phyloP scores from a whole-genome alignment of 2,329 filamentous ascomycete genomes.

The Ceratocystis cubensis region DNA sequence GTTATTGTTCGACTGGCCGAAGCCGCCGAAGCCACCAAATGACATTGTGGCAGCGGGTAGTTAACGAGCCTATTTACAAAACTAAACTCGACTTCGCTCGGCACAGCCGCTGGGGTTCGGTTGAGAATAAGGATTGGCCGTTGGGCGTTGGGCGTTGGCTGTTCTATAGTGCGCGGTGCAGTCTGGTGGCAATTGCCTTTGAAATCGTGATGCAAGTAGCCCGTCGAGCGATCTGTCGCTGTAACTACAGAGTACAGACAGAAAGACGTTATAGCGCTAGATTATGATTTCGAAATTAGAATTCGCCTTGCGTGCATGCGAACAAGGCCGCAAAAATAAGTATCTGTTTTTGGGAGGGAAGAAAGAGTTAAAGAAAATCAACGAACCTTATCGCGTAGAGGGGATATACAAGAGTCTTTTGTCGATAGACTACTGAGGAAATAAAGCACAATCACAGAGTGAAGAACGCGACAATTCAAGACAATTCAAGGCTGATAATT shows the following conservation, averaged over 20 bases:
- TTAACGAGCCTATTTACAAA: background rate
- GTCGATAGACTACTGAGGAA: background rate
- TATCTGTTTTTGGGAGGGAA: background rate
- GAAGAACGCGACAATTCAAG: background rate
- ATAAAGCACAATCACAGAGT: background rate
- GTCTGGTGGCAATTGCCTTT: too few relatives aligned
- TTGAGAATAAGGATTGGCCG: too few relatives aligned
- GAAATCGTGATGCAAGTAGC: background rate
- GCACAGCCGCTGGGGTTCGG: background rate
- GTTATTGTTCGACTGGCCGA: constrained; percentile 38
- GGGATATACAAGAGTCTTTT: background rate
- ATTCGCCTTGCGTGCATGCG: background rate
- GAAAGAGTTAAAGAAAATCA: background rate
- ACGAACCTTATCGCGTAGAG: background rate
- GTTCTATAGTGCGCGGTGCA: too few relatives aligned
- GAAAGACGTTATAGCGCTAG: background rate
- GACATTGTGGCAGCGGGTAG: constrained; percentile 34
- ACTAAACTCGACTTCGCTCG: background rate
- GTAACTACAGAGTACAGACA: background rate
- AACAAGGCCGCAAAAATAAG: background rate
- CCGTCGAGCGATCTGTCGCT: background rate
- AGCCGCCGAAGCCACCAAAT: constrained; percentile 40
- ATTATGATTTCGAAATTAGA: background rate
- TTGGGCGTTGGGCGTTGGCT: too few relatives aligned
- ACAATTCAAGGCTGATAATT: background rate